phyloP scores from a whole-genome alignment of 345 rosid species.

The Aquilaria yunnanensis region DNA sequence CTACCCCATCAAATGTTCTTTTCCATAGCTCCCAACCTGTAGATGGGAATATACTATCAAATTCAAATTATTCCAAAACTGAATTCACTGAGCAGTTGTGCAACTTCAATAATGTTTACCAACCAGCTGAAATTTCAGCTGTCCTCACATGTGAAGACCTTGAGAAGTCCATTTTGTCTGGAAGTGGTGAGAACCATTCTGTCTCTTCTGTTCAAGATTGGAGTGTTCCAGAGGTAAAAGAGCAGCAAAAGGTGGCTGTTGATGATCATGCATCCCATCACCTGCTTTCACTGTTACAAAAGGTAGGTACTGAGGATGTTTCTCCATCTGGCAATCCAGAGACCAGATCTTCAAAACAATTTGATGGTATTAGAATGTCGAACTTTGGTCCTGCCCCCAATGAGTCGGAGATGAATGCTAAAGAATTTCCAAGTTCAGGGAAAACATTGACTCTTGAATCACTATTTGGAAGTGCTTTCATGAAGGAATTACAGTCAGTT shows the following conservation, averaged over 20 bases:
- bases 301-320: constrained; percentile 29
- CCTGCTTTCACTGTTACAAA: constrained; percentile 81
- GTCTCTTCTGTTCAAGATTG: constrained; percentile 28
- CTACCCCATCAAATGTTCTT: constrained; percentile 22
- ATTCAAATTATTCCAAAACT: constrained; percentile 10
- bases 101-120: constrained; percentile 13
- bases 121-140: constrained; percentile 42
- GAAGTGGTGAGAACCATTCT: constrained; percentile 39
- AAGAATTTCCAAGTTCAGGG: constrained; percentile 26
- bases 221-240: constrained; percentile 31
- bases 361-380: constrained; percentile 16
- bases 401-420: constrained; percentile 34
- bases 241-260: constrained; percentile 35
- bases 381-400: constrained; percentile 11
- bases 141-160: constrained; percentile 99
- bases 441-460: constrained; percentile 81
- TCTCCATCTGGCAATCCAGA: constrained; percentile 26
- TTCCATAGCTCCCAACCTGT: constrained; percentile 31
- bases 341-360: constrained; percentile 15
- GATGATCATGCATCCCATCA: constrained; percentile 77
- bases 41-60: constrained; percentile 22
- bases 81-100: constrained; percentile 26
- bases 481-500: constrained; percentile 82
- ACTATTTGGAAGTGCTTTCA: constrained; percentile 92
- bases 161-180: constrained; percentile 86